Conservation (phyloP, 208 protist genomes). For the Kentomonas sorsogonicus region DNA sequence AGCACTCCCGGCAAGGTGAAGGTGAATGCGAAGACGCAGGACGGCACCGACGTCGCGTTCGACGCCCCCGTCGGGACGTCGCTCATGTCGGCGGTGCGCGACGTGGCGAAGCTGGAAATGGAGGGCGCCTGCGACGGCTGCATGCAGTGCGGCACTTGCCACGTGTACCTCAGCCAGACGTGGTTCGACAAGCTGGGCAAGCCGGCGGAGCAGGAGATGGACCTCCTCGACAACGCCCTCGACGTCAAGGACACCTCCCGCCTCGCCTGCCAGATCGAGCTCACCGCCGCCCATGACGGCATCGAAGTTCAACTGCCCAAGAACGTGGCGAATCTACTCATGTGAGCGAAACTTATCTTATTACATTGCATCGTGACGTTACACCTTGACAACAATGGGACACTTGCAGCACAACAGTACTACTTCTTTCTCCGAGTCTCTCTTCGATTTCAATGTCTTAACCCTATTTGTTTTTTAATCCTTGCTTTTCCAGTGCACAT, state of each 20-base stretch:
- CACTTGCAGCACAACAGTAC: too few species aligned
- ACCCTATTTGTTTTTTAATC: too few species aligned
- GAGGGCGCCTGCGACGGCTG: constrained; percentile 93
- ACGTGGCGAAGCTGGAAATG: constrained; percentile 89
- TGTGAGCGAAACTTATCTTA: constrained; percentile 11
- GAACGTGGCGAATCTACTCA: constrained; percentile 35
- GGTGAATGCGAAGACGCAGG: constrained; percentile 27
- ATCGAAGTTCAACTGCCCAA: constrained; percentile 56
- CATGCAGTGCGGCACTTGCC: constrained; percentile 93
- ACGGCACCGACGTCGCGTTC: constrained; percentile 27
- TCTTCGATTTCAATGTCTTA: too few species aligned
- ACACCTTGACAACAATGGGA: too few species aligned
- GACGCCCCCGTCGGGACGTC: constrained; percentile 51
- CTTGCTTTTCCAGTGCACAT: too few species aligned
- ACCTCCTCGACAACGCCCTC: constrained; percentile 72
- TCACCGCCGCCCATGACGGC: constrained; percentile 53
- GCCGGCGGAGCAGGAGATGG: constrained; percentile 77
- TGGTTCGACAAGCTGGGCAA: constrained; percentile 70
- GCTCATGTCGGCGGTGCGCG: constrained; percentile 88
- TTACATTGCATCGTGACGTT: too few species aligned
- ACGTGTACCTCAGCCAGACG: constrained; percentile 84
- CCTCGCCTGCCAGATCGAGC: constrained; percentile 67
- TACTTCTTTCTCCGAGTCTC: too few species aligned
- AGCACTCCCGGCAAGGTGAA: constrained; percentile 42
- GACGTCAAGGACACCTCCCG: constrained; percentile 58